Evolutionary conservation across 371 early-diverging fungal genomes (phyloP).

Genomic region (Cokeromyces recurvatus): DNA sequence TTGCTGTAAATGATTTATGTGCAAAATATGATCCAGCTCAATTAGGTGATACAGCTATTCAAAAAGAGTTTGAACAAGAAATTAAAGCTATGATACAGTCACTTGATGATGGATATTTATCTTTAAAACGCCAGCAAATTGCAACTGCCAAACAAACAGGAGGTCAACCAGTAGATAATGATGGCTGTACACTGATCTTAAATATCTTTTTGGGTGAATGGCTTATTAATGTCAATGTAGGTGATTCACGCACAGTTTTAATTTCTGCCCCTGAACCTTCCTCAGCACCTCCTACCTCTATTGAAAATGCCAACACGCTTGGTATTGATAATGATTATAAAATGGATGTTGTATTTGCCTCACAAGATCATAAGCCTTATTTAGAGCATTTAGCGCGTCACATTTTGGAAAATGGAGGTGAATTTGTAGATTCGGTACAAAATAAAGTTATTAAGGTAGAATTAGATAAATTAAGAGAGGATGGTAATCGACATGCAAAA

Average conservation of each 20-base stretch:
- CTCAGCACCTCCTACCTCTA: constrained; percentile 11
- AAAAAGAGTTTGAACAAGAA: constrained; percentile 39
- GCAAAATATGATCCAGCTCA: constrained; percentile 37
- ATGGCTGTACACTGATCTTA: constrained; percentile 77
- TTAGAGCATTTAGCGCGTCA: constrained; percentile 60
- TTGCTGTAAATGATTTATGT: constrained; percentile 45
- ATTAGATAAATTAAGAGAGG: constrained; percentile 40
- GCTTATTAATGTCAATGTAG: constrained; percentile 78
- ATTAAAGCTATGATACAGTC: constrained; percentile 47
- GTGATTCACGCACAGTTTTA: constrained; percentile 75
- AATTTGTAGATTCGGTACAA: constrained; percentile 62
- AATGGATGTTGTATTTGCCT: constrained; percentile 60
- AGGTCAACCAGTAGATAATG: constrained; percentile 51
- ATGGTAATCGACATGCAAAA: constrained; percentile 47
- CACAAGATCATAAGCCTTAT: constrained; percentile 63
- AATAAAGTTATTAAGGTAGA: constrained; percentile 60
- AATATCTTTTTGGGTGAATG: constrained; percentile 71
- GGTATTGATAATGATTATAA: constrained; percentile 30
- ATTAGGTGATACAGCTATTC: constrained; percentile 31
- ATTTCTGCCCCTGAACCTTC: constrained; percentile 43
- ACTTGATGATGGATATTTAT: constrained; percentile 54
- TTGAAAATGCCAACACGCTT: background rate
- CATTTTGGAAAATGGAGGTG: constrained; percentile 62
- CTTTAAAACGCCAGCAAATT: constrained; percentile 41
- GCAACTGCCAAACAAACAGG: constrained; percentile 1